phyloP scores from a whole-genome alignment of 2,329 filamentous ascomycete species.

The Claviceps humidiphila region DNA sequence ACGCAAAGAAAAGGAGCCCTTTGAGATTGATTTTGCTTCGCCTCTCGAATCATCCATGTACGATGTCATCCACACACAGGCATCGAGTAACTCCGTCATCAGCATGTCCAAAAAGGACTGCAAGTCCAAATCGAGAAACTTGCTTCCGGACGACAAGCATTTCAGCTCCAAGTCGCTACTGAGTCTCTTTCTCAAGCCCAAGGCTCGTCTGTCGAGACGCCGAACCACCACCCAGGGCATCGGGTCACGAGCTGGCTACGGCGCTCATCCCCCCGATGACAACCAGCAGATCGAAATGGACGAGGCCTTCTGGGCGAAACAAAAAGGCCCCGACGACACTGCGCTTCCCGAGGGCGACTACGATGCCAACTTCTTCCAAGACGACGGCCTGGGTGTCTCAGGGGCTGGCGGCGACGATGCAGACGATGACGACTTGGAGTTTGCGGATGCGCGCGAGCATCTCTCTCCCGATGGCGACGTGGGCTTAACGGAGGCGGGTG shows the following conservation, averaged over 20 bases:
- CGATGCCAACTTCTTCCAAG: slow-evolving; percentile 95
- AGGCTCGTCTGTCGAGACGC: slow-evolving; percentile 64
- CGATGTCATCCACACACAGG: slow-evolving; percentile 69
- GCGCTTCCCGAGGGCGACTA: slow-evolving; percentile 62
- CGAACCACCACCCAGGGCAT: slow-evolving; percentile 28
- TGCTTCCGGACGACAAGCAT: slow-evolving; percentile 94
- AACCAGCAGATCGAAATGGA: slow-evolving; percentile 69
- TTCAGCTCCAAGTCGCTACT: slow-evolving; percentile 90
- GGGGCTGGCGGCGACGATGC: slow-evolving; percentile 36
- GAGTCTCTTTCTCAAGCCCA: slow-evolving; percentile 87
- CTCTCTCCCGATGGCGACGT: slow-evolving; percentile 52
- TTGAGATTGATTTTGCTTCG: slow-evolving; percentile 80
- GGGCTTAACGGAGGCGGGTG: slow-evolving; percentile 32
- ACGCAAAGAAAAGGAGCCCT: slow-evolving; percentile 91
- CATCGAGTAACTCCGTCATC: slow-evolving; percentile 67
- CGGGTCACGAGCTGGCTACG: slow-evolving; percentile 30
- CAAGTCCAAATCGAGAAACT: slow-evolving; percentile 84
- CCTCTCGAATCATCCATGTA: slow-evolving; percentile 58
- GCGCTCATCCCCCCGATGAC: slow-evolving; percentile 31
- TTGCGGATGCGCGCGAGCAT: slow-evolving; percentile 68
- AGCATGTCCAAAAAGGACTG: slow-evolving; percentile 86
- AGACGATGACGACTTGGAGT: slow-evolving; percentile 59
- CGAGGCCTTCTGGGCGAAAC: slow-evolving; percentile 86
- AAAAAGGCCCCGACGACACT: slow-evolving; percentile 49
- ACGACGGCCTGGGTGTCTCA: slow-evolving; percentile 60